Evolutionary conservation across 345 rosid genomes (phyloP).

Genomic region (Schrenkiella parvula): DNA sequence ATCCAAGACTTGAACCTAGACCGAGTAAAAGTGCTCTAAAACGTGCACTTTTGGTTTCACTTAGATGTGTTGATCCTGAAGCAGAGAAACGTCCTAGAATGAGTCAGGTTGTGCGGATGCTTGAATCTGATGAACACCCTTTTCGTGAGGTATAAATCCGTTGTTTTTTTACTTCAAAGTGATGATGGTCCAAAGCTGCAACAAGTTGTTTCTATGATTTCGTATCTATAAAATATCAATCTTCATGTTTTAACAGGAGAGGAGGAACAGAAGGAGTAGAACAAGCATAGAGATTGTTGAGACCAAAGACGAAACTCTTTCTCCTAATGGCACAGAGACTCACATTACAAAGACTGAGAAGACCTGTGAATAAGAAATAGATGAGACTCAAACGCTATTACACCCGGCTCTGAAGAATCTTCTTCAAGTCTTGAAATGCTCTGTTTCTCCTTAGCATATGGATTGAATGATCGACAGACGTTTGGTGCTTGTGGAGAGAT

Average conservation of each 20-base stretch:
- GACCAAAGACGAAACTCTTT: constrained; percentile 40
- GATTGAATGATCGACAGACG: not conserved
- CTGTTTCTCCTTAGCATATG: not conserved
- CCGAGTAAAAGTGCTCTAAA: constrained; percentile 73
- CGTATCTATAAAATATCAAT: not conserved
- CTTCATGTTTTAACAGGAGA: constrained; percentile 46
- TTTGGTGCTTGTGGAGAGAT: not conserved
- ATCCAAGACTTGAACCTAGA: constrained; percentile 67
- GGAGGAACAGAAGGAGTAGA: constrained; percentile 69
- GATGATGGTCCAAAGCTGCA: not conserved
- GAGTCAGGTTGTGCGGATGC: constrained; percentile 87
- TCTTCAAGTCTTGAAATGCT: constrained; percentile 5
- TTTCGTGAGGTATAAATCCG: constrained; percentile 59
- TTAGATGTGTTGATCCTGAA: constrained; percentile 91
- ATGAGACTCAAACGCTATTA: constrained; percentile 1
- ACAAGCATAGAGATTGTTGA: constrained; percentile 75
- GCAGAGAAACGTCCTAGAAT: constrained; percentile 85
- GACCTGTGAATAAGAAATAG: constrained; percentile 32
- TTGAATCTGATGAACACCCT: constrained; percentile 81
- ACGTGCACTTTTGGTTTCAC: constrained; percentile 72
- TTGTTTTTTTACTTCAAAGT: not conserved
- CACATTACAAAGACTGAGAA: constrained; percentile 31
- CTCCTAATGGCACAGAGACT: constrained; percentile 39
- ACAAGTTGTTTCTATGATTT: not conserved
- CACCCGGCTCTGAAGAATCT: not conserved